phyloP scores from a whole-genome alignment of 202 grass and related monocot species.

The Carex sylvatica region DNA sequence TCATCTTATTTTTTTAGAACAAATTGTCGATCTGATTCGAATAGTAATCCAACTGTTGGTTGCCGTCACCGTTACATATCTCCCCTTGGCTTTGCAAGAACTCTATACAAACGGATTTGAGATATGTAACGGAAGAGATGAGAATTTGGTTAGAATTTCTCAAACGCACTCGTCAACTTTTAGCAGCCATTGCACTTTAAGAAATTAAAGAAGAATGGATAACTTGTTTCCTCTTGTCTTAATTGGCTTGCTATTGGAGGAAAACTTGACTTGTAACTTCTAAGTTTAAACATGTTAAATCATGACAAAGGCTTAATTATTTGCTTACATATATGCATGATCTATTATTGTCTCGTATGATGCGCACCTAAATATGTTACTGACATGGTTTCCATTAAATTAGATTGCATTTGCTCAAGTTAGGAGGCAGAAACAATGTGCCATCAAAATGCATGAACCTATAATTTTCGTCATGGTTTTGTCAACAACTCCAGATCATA shows the following conservation, averaged over 20 bases:
- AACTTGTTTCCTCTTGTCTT: not conserved
- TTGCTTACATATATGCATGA: not conserved
- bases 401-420: not conserved
- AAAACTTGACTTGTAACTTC: conserved; percentile 8
- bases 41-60: not conserved
- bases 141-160: not conserved
- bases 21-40: not conserved
- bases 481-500: not conserved
- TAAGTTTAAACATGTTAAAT: not conserved
- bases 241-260: not conserved
- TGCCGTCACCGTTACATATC: not conserved
- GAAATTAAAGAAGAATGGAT: not conserved
- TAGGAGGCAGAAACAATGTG: conserved; percentile 15
- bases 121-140: not conserved
- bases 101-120: not conserved
- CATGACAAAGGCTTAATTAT: not conserved
- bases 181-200: not conserved
- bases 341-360: not conserved
- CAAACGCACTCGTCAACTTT: not conserved
- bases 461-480: conserved; percentile 3
- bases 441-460: not conserved
- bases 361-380: not conserved
- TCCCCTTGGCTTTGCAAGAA: too few species aligned
- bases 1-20: not conserved
- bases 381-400: conserved; percentile 18